Evolutionary conservation across 2,329 filamentous ascomycete species (phyloP).

Genomic region (Calonectria hongkongensis): DNA sequence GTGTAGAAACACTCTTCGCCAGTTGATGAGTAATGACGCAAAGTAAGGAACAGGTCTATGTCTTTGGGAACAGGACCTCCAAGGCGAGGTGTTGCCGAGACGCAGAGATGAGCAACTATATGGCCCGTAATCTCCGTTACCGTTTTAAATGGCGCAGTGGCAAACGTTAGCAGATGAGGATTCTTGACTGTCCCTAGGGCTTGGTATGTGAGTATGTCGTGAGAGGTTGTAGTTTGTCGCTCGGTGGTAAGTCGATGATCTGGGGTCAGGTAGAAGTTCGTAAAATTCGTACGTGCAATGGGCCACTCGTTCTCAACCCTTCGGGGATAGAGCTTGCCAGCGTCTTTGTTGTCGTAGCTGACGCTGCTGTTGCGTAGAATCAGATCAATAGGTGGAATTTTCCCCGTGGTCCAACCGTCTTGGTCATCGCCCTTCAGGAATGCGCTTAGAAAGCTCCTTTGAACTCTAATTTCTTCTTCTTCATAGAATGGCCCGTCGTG

Average conservation of each 20-base stretch:
- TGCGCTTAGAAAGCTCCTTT: not conserved
- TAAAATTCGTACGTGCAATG: slow-evolving; percentile 78
- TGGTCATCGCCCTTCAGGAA: not conserved
- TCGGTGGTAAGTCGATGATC: slow-evolving; percentile 60
- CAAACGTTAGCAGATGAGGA: slow-evolving; percentile 69
- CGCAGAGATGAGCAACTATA: slow-evolving; percentile 77
- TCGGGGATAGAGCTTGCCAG: slow-evolving; percentile 71
- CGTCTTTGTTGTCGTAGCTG: slow-evolving; percentile 78
- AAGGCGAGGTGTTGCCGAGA: slow-evolving; percentile 74
- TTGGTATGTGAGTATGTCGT: slow-evolving; percentile 61
- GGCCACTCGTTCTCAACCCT: slow-evolving; percentile 80
- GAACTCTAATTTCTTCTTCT: not conserved
- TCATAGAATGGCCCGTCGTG: not conserved
- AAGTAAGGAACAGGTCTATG: slow-evolving; percentile 78
- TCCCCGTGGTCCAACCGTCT: slow-evolving; percentile 60
- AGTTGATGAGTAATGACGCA: slow-evolving; percentile 72
- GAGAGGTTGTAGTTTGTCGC: slow-evolving; percentile 65
- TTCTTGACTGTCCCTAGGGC: not conserved
- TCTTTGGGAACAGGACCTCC: slow-evolving; percentile 56
- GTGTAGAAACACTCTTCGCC: slow-evolving; percentile 78
- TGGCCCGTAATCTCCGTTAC: slow-evolving; percentile 84
- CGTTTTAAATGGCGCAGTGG: slow-evolving; percentile 71
- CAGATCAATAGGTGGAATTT: slow-evolving; percentile 75
- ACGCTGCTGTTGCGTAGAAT: slow-evolving; percentile 79
- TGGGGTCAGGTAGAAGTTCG: slow-evolving; percentile 72